phyloP scores from a whole-genome alignment of 176 grass and related monocot species.

The Paspalum vaginatum region DNA sequence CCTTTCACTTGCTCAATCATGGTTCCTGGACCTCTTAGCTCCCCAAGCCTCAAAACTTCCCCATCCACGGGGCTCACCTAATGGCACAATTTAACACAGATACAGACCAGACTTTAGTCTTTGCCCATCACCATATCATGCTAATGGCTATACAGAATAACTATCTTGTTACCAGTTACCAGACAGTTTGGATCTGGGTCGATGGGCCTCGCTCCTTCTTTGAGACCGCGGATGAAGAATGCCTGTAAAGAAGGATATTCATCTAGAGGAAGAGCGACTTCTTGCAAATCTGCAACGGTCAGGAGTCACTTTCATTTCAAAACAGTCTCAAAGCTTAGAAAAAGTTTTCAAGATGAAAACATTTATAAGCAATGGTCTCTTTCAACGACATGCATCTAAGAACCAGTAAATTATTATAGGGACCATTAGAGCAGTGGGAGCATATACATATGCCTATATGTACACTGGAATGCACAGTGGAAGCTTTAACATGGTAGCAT shows the following conservation, averaged over 20 bases:
- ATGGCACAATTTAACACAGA: conserved; percentile 35
- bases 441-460: background rate
- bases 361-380: background rate
- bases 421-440: background rate
- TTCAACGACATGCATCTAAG: background rate
- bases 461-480: background rate
- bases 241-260: conserved; percentile 82
- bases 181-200: conserved; percentile 76
- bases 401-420: background rate
- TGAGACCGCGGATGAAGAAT: conserved; percentile 77
- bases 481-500: conserved; percentile 5
- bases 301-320: background rate
- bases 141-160: conserved; percentile 26
- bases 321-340: conserved; percentile 3
- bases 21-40: conserved; percentile 63
- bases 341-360: conserved; percentile 16
- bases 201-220: conserved; percentile 72
- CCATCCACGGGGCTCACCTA: conserved; percentile 91
- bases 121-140: conserved; percentile 20
- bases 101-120: conserved; percentile 5
- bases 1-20: conserved; percentile 92
- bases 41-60: conserved; percentile 66
- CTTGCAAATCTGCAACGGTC: conserved; percentile 71
- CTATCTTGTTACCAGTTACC: conserved; percentile 76
- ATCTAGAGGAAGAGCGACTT: conserved; percentile 73